Conservation (phyloP, 2,329 filamentous ascomycete genomes). For the Fusarium lateritium region DNA sequence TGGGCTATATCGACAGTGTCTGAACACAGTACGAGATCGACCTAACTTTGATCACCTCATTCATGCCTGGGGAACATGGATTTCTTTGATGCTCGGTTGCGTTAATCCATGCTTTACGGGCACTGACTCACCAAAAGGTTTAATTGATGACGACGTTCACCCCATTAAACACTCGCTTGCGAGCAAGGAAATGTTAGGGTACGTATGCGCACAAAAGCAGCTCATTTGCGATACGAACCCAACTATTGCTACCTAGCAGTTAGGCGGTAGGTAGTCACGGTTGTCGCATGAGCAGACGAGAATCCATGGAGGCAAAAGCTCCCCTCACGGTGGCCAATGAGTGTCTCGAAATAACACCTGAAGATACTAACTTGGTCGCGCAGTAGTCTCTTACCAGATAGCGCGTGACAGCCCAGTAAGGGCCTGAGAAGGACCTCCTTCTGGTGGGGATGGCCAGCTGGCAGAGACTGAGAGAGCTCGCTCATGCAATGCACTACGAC, state of each 20-base stretch:
- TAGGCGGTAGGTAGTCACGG: constrained; percentile 4
- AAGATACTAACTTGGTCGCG: constrained; percentile 42
- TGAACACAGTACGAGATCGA: constrained; percentile 45
- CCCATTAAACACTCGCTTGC: constrained; percentile 32
- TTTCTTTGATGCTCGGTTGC: constrained; percentile 38
- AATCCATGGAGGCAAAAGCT: constrained; percentile 26
- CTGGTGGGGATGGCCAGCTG: constrained; percentile 39
- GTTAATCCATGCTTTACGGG: constrained; percentile 35
- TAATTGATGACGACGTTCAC: constrained; percentile 40
- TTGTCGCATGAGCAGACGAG: constrained; percentile 3
- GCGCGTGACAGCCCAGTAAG: constrained; percentile 47
- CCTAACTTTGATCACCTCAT: constrained; percentile 35
- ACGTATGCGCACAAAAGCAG: constrained; percentile 19
- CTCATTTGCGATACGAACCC: constrained; percentile 5
- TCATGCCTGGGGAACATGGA: constrained; percentile 35
- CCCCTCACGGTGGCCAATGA: constrained; percentile 37
- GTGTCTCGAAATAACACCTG: constrained; percentile 32
- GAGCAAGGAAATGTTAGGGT: constrained; percentile 27
- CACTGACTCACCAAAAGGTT: constrained; percentile 35
- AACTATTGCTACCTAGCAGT: not conserved
- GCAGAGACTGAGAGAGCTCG: constrained; percentile 2
- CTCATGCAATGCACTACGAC: constrained; percentile 11
- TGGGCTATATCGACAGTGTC: constrained; percentile 32
- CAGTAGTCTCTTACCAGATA: constrained; percentile 46
- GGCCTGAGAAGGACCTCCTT: constrained; percentile 39